phyloP scores from a whole-genome alignment of 2,329 filamentous ascomycete genomes.

The Nothopassalora personata region DNA sequence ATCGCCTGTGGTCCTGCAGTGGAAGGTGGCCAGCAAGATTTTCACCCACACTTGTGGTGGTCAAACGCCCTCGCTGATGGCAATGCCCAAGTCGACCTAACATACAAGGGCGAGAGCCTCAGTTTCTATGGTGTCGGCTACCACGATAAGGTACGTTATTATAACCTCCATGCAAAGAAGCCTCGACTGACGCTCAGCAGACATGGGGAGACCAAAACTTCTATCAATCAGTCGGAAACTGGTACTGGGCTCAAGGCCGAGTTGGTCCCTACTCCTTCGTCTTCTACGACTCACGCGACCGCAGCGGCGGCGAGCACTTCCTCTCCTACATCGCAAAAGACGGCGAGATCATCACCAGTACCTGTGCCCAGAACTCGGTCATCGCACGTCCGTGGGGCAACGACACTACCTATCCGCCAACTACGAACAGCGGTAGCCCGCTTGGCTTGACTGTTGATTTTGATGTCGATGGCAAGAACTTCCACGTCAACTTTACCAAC shows the following conservation, averaged over 20 bases:
- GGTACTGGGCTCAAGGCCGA: not conserved
- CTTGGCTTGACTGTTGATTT: not conserved
- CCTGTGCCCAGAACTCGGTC: not conserved
- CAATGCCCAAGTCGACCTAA: not conserved
- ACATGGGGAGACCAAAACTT: not conserved
- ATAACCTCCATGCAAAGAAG: not conserved
- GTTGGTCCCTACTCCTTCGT: not conserved
- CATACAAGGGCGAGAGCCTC: not conserved
- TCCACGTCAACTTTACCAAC: not conserved
- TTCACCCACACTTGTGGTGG: not conserved
- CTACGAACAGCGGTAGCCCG: not conserved
- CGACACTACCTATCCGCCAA: not conserved
- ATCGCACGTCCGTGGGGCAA: not conserved
- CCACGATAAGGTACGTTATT: not conserved
- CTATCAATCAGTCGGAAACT: not conserved
- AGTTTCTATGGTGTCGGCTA: not conserved
- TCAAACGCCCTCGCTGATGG: not conserved
- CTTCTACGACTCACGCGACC: not conserved
- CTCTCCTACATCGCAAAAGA: not conserved
- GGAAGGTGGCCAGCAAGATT: not conserved
- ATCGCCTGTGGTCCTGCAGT: not conserved
- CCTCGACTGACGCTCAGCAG: not conserved
- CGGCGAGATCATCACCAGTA: not conserved
- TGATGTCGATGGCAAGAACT: not conserved
- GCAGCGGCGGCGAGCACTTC: not conserved